These are phyloP conservation scores for Sporobolomyces phaffii DNA, from an alignment of 768 basidiomycete genomes.

Conservation along the genomic window DNA sequence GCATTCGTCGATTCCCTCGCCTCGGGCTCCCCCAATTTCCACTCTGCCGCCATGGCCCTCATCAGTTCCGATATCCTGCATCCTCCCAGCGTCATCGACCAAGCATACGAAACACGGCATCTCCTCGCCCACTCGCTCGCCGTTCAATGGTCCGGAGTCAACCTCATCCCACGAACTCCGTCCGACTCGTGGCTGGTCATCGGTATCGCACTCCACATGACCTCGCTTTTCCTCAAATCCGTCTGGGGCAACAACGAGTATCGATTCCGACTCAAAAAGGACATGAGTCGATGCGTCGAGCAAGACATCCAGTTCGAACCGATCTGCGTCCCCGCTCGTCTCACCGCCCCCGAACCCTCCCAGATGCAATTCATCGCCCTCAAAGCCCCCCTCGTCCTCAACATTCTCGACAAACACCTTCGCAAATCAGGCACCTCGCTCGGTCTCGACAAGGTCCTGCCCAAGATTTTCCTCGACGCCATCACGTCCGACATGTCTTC, in stretches of 20 bases:
- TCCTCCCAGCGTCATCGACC: conserved; percentile 82
- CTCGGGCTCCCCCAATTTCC: conserved; percentile 55
- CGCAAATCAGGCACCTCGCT: conserved; percentile 92
- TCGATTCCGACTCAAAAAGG: conserved; percentile 86
- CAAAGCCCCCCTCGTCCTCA: conserved; percentile 90
- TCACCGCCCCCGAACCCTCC: conserved; percentile 74
- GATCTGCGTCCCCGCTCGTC: conserved; percentile 75
- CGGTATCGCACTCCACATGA: conserved; percentile 83
- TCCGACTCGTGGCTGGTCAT: conserved; percentile 96
- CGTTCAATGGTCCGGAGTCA: conserved; percentile 93
- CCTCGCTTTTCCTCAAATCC: conserved; percentile 76
- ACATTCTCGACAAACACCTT: conserved; percentile 86
- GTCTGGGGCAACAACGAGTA: conserved; percentile 95
- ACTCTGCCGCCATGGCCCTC: conserved; percentile 75
- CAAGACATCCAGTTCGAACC: conserved; percentile 90
- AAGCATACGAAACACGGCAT: conserved; percentile 83
- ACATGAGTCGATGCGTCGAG: conserved; percentile 85
- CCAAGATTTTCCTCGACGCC: conserved; percentile 88
- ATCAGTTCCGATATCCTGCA: conserved; percentile 74
- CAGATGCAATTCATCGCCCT: conserved; percentile 84
- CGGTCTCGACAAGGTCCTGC: conserved; percentile 86
- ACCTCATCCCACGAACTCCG: conserved; percentile 87
- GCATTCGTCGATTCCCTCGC: conserved; percentile 77
- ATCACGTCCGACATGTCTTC: conserved; percentile 72
- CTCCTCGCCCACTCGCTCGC: conserved; percentile 80